Base-by-base conservation (phyloP, 495 filamentous ascomycete species). In the Aeminium ludgeri region DNA sequence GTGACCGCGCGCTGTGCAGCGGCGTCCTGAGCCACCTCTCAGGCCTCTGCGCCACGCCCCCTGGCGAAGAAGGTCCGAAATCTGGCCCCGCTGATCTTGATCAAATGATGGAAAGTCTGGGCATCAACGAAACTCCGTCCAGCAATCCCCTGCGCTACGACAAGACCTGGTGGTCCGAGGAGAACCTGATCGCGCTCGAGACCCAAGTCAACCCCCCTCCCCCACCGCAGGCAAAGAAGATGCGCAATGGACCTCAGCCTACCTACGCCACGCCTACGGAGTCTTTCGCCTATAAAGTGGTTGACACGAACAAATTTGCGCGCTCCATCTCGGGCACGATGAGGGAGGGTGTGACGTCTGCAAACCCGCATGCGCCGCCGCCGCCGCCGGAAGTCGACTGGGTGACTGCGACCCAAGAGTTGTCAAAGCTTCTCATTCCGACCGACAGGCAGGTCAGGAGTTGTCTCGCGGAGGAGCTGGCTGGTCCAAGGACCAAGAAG, bases 1-100 rank as follows among this genome's bases (percentile, higher is more conserved):
- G 83, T 53, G 82, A 96, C 54, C 72, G 85, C 37, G 89, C 89
- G 16, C 57, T 97, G 38, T 80, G 70, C 51, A 89, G 78, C 28
- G 89, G 91, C 23, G 77, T 93, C 4, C 58, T 95, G 29, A 87
- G 85, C 54, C 89, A 96, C 59, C 49, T 96, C 4, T 76, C 80
- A 47, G 89, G 85, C 7, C 64, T 93, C 29, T 70, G 71, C 15
- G 76, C 34, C 13, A 31, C 23, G 6, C 30, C 39, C 4, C 17
- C 16, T 15, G 25, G 23, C 6, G 29, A 2, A 18, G 30, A 54
- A 31, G 64, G 56, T 55, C 57, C 63, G 19, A 52, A 60, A 51
- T 56, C 30, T 46, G 53, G 25, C 55, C 20, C 1, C 13, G 17
- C 34, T 18, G 28, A 1, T 3, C 20, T 17, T 13, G 36, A 29